Conservation (phyloP, 352 stramenopile genomes). For the Globisporangium radiosum region DNA sequence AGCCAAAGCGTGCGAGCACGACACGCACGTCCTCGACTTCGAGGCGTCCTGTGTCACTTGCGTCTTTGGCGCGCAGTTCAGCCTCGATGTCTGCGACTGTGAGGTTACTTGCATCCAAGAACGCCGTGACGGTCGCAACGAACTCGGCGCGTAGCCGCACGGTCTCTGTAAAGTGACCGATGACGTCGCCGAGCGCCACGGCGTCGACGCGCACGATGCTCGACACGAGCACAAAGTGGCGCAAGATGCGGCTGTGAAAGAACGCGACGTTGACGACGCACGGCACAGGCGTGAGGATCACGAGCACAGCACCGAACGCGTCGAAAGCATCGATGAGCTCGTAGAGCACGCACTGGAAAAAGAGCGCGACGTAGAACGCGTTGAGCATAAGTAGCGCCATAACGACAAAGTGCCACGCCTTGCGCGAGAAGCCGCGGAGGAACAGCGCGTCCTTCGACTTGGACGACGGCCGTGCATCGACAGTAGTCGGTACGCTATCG, state of each 20-base stretch:
- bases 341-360: constrained; percentile 62
- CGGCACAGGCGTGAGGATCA: constrained; percentile 27
- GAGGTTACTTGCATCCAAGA: constrained; percentile 15
- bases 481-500: too few relatives aligned
- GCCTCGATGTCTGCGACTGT: constrained; percentile 28
- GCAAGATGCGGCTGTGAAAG: constrained; percentile 51
- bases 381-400: constrained; percentile 69
- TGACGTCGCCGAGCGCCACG: constrained; percentile 39
- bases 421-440: constrained; percentile 49
- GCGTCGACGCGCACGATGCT: constrained; percentile 53
- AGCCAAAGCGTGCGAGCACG: constrained; percentile 34
- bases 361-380: constrained; percentile 49
- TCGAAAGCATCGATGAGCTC: constrained; percentile 23
- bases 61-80: constrained; percentile 22
- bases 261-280: constrained; percentile 55
- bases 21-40: constrained; percentile 35
- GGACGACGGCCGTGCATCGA: background rate
- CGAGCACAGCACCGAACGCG: constrained; percentile 14
- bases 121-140: constrained; percentile 20
- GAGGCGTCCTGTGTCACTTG: constrained; percentile 20
- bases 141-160: constrained; percentile 51
- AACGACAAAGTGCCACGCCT: constrained; percentile 58
- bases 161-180: constrained; percentile 56
- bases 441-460: background rate
- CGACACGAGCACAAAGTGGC: constrained; percentile 52